These are phyloP conservation scores for Podila clonocystis DNA, from an alignment of 192 early-diverging fungal species.

Conservation along the genomic window DNA sequence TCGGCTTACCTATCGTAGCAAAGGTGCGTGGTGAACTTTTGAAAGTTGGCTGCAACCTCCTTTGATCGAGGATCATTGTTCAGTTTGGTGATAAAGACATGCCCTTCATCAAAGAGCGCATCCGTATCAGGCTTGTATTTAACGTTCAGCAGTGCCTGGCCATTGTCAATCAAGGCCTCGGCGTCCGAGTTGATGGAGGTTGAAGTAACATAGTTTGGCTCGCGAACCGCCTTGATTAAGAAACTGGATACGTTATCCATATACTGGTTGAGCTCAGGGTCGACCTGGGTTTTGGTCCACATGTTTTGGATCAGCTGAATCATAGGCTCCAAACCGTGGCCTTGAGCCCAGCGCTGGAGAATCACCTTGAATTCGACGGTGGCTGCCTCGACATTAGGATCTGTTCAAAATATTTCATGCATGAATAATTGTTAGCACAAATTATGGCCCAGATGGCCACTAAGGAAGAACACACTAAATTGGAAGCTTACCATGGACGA, in stretches of 20 bases:
- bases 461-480: too few relatives aligned
- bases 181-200: constrained; percentile 33
- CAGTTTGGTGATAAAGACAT: constrained; percentile 27
- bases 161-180: constrained; percentile 18
- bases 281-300: constrained; percentile 14
- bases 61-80: constrained; percentile 31
- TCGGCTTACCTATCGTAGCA: constrained; percentile 47
- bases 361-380: constrained; percentile 50
- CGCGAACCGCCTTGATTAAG: constrained; percentile 30
- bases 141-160: constrained; percentile 21
- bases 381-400: constrained; percentile 32
- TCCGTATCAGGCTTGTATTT: constrained; percentile 42
- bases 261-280: constrained; percentile 44
- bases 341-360: constrained; percentile 56
- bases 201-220: constrained; percentile 45
- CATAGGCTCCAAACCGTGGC: constrained; percentile 44
- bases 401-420: constrained; percentile 1
- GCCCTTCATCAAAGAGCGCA: constrained; percentile 18
- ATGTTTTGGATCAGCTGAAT: constrained; percentile 38
- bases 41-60: constrained; percentile 36
- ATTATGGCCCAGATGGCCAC: neutral
- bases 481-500: constrained; percentile 6
- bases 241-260: constrained; percentile 19
- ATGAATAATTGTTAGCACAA: neutral
- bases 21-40: constrained; percentile 42